A percentile compares a stretch with the other conserved stretches of the same genome.
phyloP scores from a whole-genome alignment of 441 rosid genomes.

The Hypseocharis bilobata region DNA sequence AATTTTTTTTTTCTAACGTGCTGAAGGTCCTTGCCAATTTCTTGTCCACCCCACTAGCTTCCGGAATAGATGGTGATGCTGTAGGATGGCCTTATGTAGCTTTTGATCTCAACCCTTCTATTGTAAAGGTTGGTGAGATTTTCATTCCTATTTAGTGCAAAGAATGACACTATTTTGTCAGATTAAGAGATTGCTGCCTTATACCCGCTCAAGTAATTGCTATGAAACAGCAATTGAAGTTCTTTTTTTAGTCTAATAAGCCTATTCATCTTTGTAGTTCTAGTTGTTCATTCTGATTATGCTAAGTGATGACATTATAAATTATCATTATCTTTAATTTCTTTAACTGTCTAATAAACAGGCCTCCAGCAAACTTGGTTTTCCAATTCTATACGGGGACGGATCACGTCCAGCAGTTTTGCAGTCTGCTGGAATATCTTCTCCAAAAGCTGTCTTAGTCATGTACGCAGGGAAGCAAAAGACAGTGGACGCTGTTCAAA shows the following conservation, averaged over 20 bases:
- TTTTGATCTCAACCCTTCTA: conserved; percentile 82
- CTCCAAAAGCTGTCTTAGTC: conserved; percentile 86
- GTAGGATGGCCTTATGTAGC: conserved; percentile 78
- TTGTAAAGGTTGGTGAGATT: conserved; percentile 55
- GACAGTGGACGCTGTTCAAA: conserved; percentile 68
- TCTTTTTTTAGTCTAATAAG: too few species aligned
- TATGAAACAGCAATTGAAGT: neutral
- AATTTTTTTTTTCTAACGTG: conserved; percentile 20
- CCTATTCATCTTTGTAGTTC: neutral
- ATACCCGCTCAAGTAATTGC: neutral
- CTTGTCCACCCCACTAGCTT: conserved; percentile 65
- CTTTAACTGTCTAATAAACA: conserved; percentile 22
- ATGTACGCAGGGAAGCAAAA: conserved; percentile 75
- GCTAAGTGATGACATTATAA: neutral
- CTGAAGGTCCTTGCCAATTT: conserved; percentile 84
- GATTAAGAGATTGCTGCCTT: neutral
- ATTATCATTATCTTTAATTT: neutral
- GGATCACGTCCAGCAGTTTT: conserved; percentile 78
- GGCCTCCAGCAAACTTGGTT: conserved; percentile 80
- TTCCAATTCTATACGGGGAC: conserved; percentile 76
- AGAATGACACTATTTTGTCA: neutral
- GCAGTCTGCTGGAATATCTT: conserved; percentile 71
- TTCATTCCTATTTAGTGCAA: neutral
- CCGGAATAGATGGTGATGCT: conserved; percentile 49
- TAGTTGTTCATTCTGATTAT: neutral